phyloP scores from a whole-genome alignment of 2,329 filamentous ascomycete genomes.

The Fusarium acutatum region DNA sequence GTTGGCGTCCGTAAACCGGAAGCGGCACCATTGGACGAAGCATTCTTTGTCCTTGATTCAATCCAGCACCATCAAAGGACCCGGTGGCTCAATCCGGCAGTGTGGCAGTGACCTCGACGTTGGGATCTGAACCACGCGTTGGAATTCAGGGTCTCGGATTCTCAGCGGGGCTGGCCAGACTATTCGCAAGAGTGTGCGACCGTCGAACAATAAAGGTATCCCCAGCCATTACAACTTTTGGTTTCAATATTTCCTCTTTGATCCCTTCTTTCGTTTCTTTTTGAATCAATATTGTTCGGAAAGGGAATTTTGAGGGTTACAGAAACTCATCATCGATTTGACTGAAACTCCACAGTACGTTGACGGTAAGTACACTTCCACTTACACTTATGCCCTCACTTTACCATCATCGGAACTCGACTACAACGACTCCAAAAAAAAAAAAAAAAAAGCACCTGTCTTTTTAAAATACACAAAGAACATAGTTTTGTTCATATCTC shows the following conservation, averaged over 20 bases:
- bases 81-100: constrained; percentile 33
- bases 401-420: constrained; percentile 15
- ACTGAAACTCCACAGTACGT: neutral
- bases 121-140: constrained; percentile 32
- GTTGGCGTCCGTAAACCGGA: constrained; percentile 19
- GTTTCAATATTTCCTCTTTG: constrained; percentile 29
- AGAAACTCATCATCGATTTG: constrained; percentile 6
- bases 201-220: constrained; percentile 38
- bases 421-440: neutral
- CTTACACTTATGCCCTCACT: constrained; percentile 10
- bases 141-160: constrained; percentile 42
- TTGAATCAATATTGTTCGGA: constrained; percentile 28
- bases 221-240: constrained; percentile 29
- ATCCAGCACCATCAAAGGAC: constrained; percentile 8
- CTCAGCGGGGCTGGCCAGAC: constrained; percentile 37
- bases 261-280: constrained; percentile 17
- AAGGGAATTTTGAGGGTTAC: constrained; percentile 10
- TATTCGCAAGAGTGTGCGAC: constrained; percentile 21
- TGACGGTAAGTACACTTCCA: constrained; percentile 27
- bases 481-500: neutral
- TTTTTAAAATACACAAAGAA: neutral
- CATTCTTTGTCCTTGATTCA: constrained; percentile 32
- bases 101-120: constrained; percentile 36
- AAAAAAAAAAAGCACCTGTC: neutral
- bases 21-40: constrained; percentile 29